These are phyloP conservation scores for Pseudogymnoascus sp. DNA, from an alignment of 2,329 filamentous ascomycete genomes.

Conservation along the genomic window DNA sequence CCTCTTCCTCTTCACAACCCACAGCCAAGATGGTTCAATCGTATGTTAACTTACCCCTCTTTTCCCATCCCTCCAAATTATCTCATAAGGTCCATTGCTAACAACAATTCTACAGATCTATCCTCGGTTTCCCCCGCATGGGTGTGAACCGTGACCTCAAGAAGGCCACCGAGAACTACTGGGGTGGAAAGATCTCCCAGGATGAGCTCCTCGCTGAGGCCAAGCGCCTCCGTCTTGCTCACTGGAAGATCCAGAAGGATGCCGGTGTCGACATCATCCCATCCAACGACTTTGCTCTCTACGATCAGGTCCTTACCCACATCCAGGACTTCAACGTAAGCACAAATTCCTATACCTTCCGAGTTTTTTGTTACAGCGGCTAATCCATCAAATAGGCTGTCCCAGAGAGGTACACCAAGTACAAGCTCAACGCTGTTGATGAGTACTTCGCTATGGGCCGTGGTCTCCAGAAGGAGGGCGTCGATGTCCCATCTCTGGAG, in stretches of 20 bases:
- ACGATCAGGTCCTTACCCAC: constrained; percentile 95
- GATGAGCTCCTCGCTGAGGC: constrained; percentile 86
- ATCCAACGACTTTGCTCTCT: constrained; percentile 99
- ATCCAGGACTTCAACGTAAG: constrained; percentile 95
- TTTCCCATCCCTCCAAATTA: background rate
- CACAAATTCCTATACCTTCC: constrained; percentile 17
- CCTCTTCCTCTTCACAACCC: constrained; percentile 7
- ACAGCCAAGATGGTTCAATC: constrained; percentile 50
- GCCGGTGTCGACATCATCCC: constrained; percentile 96
- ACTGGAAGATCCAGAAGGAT: constrained; percentile 99
- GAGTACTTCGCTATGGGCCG: constrained; percentile 99
- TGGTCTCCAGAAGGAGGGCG: constrained; percentile 89
- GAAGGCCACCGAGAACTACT: constrained; percentile 99
- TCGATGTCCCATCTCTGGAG: constrained; percentile 90
- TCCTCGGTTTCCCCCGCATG: constrained; percentile 99
- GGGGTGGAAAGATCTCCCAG: constrained; percentile 89
- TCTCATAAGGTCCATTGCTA: constrained; percentile 12
- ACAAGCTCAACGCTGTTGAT: constrained; percentile 80
- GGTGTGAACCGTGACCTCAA: constrained; percentile 97
- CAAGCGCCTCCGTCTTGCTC: constrained; percentile 90
- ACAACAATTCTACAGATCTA: constrained; percentile 34
- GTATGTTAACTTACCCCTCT: constrained; percentile 31
- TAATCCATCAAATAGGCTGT: constrained; percentile 51
- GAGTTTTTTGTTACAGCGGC: constrained; percentile 12
- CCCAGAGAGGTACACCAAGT: constrained; percentile 86